A percentile compares a stretch with the other conserved stretches of the same genome.
Evolutionary conservation across 2,329 filamentous ascomycete genomes (phyloP).

Genomic region (Cladorrhinum sp.): DNA sequence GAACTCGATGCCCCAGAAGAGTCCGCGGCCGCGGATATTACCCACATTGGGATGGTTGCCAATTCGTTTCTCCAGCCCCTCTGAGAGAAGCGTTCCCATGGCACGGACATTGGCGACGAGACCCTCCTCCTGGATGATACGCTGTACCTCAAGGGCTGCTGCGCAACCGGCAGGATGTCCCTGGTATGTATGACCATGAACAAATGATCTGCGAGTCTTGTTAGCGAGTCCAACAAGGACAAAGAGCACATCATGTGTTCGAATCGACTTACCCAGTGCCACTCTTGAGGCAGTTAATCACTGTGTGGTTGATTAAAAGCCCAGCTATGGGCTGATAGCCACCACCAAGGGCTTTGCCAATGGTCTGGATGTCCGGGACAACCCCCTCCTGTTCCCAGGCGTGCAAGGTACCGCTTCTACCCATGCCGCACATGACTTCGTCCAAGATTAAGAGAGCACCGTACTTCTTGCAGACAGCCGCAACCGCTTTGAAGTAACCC

Average conservation of each 20-base stretch:
- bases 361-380: conserved; percentile 58
- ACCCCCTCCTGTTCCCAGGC: conserved; percentile 61
- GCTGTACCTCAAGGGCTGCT: conserved; percentile 40
- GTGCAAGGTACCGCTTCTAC: conserved; percentile 59
- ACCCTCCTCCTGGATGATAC: conserved; percentile 35
- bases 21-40: conserved; percentile 41
- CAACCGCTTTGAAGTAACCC: conserved; percentile 55
- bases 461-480: conserved; percentile 52
- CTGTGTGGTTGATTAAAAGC: conserved; percentile 49
- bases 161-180: conserved; percentile 40
- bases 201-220: conserved; percentile 41
- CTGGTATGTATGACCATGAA: conserved; percentile 59
- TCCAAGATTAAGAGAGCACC: conserved; percentile 55
- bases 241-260: background rate
- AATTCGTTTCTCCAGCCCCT: conserved; percentile 31
- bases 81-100: conserved; percentile 33
- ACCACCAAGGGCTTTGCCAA: conserved; percentile 61
- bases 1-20: conserved; percentile 46
- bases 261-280: conserved; percentile 35
- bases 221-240: background rate
- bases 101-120: conserved; percentile 36
- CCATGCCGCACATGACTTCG: conserved; percentile 68
- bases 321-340: conserved; percentile 61
- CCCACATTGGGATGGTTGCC: conserved; percentile 39
- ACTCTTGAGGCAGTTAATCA: conserved; percentile 46